Base-by-base conservation (phyloP, 352 stramenopile species). In the Phytophthora boehmeriae region DNA sequence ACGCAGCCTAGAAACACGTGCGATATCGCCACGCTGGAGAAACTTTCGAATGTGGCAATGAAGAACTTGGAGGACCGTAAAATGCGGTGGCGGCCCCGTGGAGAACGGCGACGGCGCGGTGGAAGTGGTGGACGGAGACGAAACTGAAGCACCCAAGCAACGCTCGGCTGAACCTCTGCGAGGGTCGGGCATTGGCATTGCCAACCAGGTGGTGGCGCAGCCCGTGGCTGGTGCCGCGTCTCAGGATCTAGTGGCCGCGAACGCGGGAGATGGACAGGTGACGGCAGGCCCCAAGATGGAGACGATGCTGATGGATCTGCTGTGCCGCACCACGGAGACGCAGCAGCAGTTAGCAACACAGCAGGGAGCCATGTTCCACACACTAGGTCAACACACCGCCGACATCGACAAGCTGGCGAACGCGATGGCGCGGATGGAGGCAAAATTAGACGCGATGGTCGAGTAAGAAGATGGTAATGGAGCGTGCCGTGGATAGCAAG, bases 41-140 rank as follows among this genome's bases (percentile, higher is more conserved):
- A 95, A 66, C 71, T 95, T 16, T 93, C 84, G 48, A 95, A 95
- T 55, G 86, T 95, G 25, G 86, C 86, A 22, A 95, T 95, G 86
- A 95, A 95, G 66, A 93, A 95, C 63, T 55, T 95, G 32, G 86
- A 95, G 57, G 86, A 95, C 71, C 86, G 86, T n/a, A 95, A 95
- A 95, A 93, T 56, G 86, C 83, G 8, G 73, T 93, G 25, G 79
- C 80, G 4, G 72, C 84, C 8, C 86, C 22, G 53, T 93, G 35
- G 78, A 89, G 19, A 76, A 75, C 32, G 71, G 69, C 2, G 74
- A 79, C 34, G 25, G 25, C 3, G 69, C 73, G 4, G 70, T 83
- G 38, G 66, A 80, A 8, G 66, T 73, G 19, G 50, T 71, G 17
- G 63, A 76, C 8, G 51, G 38, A 10, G 42, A 73, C 16, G 54